A percentile compares a stretch with the other conserved stretches of the same genome.
phyloP scores from a whole-genome alignment of 371 early-diverging fungal species.

The Choanephora cucurbitarum region DNA sequence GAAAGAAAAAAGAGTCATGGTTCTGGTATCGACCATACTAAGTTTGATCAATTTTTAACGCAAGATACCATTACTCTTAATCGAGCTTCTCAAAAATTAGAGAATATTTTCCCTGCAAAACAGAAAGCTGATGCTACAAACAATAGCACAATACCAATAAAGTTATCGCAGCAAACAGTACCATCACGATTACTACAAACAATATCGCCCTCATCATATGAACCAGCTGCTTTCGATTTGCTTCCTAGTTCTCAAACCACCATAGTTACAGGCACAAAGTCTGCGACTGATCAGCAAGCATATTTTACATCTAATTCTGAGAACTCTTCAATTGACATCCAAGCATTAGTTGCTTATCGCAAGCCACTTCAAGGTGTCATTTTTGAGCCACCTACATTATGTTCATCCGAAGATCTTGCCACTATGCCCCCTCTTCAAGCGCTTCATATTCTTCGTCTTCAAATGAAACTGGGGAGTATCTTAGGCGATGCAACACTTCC shows the following conservation, averaged over 20 bases:
- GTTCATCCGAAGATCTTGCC: conserved; percentile 33
- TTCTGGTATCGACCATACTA: background rate
- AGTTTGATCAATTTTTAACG: conserved; percentile 3
- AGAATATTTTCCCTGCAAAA: conserved; percentile 15
- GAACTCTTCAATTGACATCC: background rate
- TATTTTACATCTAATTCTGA: background rate
- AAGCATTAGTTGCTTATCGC: conserved; percentile 7
- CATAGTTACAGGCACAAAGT: background rate
- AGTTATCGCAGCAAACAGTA: too few species aligned
- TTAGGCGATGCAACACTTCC: conserved; percentile 20
- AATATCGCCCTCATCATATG: too few species aligned
- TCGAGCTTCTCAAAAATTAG: conserved; percentile 15
- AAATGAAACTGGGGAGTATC: conserved; percentile 38
- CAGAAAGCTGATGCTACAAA: background rate
- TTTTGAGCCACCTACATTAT: conserved; percentile 26
- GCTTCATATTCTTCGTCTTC: conserved; percentile 38
- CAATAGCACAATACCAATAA: too few species aligned
- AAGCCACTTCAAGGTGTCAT: conserved; percentile 32
- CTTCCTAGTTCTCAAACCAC: too few species aligned
- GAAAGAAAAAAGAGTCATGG: conserved; percentile 1
- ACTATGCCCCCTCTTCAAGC: conserved; percentile 45
- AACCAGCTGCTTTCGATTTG: background rate
- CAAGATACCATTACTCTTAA: conserved; percentile 12
- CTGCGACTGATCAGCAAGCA: background rate
- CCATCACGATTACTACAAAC: too few species aligned